A percentile compares a stretch with the other conserved stretches of the same genome.
Evolutionary conservation across 116 monocot species (phyloP).

Genomic region (Posidonia oceanica): DNA sequence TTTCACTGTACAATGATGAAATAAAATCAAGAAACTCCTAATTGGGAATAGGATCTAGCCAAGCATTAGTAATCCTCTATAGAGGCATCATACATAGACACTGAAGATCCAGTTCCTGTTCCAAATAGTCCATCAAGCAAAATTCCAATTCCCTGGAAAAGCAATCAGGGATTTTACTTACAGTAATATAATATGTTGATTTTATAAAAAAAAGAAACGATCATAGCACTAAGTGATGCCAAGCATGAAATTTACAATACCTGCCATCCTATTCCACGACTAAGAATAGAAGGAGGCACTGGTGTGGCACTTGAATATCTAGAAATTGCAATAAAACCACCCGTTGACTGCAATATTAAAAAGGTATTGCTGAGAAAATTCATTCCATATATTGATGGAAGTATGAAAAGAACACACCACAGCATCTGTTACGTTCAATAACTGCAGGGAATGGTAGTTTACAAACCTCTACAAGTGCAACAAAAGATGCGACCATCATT

Average conservation of each 20-base stretch:
- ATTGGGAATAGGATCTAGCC: neutral
- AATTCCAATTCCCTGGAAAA: conserved; percentile 65
- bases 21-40: neutral
- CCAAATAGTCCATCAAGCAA: conserved; percentile 90
- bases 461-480: conserved; percentile 58
- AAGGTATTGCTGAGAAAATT: too few species aligned
- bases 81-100: conserved; percentile 53
- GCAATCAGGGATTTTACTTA: neutral
- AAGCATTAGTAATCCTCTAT: neutral
- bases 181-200: too few species aligned
- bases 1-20: conserved; percentile 43
- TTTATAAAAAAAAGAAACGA: too few species aligned
- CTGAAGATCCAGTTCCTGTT: conserved; percentile 65
- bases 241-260: conserved; percentile 11
- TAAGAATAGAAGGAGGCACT: conserved; percentile 74
- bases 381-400: too few species aligned
- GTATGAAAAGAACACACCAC: neutral
- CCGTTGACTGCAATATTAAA: conserved; percentile 52
- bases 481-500: conserved; percentile 87
- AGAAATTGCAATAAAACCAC: conserved; percentile 69
- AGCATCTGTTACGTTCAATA: too few species aligned
- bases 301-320: conserved; percentile 88
- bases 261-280: conserved; percentile 95
- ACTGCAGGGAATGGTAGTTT: neutral
- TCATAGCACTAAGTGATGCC: too few species aligned